These are phyloP conservation scores for Geoglossum glabrum DNA, from an alignment of 495 filamentous ascomycete species.

Conservation along the genomic window DNA sequence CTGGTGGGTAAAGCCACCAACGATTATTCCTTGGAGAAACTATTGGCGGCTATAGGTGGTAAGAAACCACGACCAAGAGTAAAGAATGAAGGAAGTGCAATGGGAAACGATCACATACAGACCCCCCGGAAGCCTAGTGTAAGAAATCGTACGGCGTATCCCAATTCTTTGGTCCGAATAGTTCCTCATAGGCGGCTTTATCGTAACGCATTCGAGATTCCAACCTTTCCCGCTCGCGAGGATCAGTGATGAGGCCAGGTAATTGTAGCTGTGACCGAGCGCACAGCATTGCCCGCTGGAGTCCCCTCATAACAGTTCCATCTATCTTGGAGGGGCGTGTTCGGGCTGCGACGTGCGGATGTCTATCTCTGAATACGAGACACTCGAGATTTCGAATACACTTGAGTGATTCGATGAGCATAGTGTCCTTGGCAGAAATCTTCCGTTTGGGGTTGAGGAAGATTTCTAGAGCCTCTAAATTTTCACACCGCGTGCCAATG, in stretches of 20 bases:
- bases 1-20: no score
- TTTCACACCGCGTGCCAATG: neutral
- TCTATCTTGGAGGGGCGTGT: neutral
- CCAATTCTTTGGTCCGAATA: neutral
- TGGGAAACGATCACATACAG: no score
- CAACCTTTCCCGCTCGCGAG: neutral
- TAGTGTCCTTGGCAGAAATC: neutral
- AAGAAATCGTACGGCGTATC: neutral
- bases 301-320: neutral
- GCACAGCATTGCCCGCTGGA: neutral
- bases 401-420: neutral
- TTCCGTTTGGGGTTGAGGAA: neutral
- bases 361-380: neutral
- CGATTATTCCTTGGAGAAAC: no score
- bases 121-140: no score
- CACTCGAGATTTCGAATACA: neutral
- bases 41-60: no score
- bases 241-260: neutral
- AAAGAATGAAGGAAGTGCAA: no score
- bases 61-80: no score
- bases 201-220: neutral
- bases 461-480: neutral
- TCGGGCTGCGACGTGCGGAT: neutral
- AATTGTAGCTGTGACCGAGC: neutral
- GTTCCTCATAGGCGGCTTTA: neutral